Evolutionary conservation across 768 basidiomycete species (phyloP), one percentile per base, ranked within the genome.

Genomic region (Termitomyces sp.): DNA sequence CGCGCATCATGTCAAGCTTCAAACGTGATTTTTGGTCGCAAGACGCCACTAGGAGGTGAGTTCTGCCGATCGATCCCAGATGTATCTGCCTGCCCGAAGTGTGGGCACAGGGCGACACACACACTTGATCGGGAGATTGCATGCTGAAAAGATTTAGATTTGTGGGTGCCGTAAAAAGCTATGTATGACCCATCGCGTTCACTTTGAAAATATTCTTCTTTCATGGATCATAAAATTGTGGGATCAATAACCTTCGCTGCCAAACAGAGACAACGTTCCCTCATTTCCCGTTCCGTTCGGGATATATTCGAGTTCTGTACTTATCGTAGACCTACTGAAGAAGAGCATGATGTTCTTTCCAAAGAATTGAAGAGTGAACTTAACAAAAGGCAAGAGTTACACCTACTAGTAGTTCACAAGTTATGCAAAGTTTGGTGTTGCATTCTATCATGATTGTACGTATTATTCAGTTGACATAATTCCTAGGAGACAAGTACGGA

Each of bases 1-100:
- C 42, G 58, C 58, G 62, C 60, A 61, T 61, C 60, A 63, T 55
- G 59, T 61, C 62, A 63, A 58, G 44, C 58, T 58, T 61, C 62
- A 63, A 58, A 43, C 58, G 56, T 57, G 64, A 60, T 61, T 57
- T 56, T 42, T 56, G 51, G 54, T 51, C 42, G 32, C 55, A 59
- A 57, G 43, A 57, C 59, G 60, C 65, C 68, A 68, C 59, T 57
- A 62, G 65, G 66, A 62, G 55, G 59, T 46, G 46, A 59, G 52
- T 64, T 66, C 61, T 67, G 61, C 68, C 68, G 67, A 67, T 58
- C 61, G 60, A 57, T 48, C 56, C 57, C 58, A 55, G 62, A 67
- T 63, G 60, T 46, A 53, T 36, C 37, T 62, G 49, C 50, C 48
- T 56, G 47, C 48, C 59, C 55, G 46, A 62, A 57, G 61, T 64